Conservation (phyloP, 768 basidiomycete species). For the Ramaria sp. region DNA sequence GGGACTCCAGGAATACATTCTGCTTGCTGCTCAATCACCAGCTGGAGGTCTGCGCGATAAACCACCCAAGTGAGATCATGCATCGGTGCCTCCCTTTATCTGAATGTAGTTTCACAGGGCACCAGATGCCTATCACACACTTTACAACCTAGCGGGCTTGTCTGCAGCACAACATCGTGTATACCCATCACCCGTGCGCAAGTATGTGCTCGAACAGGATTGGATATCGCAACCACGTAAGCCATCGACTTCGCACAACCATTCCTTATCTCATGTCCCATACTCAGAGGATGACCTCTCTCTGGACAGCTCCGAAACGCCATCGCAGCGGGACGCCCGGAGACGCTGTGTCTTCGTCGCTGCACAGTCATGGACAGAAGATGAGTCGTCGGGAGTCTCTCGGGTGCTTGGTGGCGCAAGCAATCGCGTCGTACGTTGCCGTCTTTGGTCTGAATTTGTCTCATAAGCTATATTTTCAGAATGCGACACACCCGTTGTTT, state of each 20-base stretch:
- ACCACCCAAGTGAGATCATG: slow-evolving; percentile 70
- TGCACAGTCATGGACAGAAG: slow-evolving; percentile 57
- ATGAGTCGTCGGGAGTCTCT: slow-evolving; percentile 38
- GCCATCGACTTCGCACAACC: not conserved
- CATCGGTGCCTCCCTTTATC: not conserved
- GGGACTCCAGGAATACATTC: slow-evolving; percentile 80
- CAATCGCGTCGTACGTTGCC: slow-evolving; percentile 49
- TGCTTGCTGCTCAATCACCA: slow-evolving; percentile 77
- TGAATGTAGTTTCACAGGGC: slow-evolving; percentile 29
- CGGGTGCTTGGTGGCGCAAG: slow-evolving; percentile 45
- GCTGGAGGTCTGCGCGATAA: slow-evolving; percentile 89
- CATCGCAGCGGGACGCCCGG: slow-evolving; percentile 20
- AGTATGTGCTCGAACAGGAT: slow-evolving; percentile 11
- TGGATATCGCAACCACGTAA: slow-evolving; percentile 8
- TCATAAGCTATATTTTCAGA: slow-evolving; percentile 30
- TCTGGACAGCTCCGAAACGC: slow-evolving; percentile 15
- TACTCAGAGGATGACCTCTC: not conserved
- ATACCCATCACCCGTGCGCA: slow-evolving; percentile 21
- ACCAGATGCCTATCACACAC: slow-evolving; percentile 93
- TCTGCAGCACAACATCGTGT: slow-evolving; percentile 82
- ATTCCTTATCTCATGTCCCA: not conserved
- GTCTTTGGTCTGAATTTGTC: not conserved
- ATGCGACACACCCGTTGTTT: slow-evolving; percentile 73
- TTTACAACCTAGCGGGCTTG: slow-evolving; percentile 86
- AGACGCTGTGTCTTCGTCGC: slow-evolving; percentile 41